Percentiles rank a stretch among this genome's conserved stretches.
These are phyloP conservation scores for Thelonectria rubi DNA, from an alignment of 2,329 filamentous ascomycete species.

Conservation along the genomic window DNA sequence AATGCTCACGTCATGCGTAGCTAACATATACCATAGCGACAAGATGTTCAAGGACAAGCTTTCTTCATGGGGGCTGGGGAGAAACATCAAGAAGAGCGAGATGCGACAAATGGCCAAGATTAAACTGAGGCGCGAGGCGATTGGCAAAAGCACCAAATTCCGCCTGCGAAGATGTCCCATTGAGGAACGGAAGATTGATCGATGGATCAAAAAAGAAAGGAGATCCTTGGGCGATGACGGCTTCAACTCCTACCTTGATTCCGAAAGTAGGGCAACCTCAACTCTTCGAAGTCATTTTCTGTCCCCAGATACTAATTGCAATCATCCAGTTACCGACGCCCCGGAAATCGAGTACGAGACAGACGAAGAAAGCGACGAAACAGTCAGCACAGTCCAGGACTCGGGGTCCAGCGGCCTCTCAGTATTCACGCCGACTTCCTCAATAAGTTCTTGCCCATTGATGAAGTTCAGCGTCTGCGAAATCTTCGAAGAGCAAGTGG, in stretches of 20 bases:
- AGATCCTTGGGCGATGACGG: background rate
- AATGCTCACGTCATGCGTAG: background rate
- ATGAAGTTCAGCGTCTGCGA: background rate
- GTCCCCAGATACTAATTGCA: background rate
- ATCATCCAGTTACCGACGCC: background rate
- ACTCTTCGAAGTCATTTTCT: background rate
- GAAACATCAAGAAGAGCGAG: background rate
- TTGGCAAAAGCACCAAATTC: background rate
- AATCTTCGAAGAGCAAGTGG: background rate
- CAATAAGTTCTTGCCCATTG: background rate
- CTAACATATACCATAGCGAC: background rate
- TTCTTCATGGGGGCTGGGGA: background rate
- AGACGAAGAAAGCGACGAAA: background rate
- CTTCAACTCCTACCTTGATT: background rate
- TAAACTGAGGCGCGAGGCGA: background rate
- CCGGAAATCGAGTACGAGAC: background rate
- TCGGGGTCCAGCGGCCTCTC: background rate
- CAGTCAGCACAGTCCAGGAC: background rate
- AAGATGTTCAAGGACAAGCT: background rate
- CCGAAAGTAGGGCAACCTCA: background rate
- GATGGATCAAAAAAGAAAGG: background rate
- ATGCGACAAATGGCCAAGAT: background rate
- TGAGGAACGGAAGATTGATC: background rate
- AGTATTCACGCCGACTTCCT: background rate
- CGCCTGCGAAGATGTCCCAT: background rate